Evolutionary conservation across 2,329 filamentous ascomycete genomes (phyloP), one percentile per base, ranked within the genome.

Genomic region (Lecanicillium sp.): DNA sequence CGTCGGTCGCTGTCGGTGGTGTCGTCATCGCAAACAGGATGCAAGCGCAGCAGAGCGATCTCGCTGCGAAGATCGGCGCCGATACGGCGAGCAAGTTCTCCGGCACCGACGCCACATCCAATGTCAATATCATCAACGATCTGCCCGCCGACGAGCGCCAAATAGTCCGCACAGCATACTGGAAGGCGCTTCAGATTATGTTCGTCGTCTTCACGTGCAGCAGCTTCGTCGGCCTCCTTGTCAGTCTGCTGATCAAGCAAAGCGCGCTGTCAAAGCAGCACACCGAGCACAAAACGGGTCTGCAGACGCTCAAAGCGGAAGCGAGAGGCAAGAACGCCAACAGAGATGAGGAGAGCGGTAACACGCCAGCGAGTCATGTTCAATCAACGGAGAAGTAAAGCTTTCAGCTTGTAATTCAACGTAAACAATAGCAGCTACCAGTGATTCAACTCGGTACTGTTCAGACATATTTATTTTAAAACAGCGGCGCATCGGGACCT

Each of bases 1-100:
- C 83, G 17, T 82, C 81, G 0, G 76, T 89, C 44, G 84, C 88
- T 2, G 72, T 90, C 32, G 87, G 87, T 20, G 81, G 84, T n/a
- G 84, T 88, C 38, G 76, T 90, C 30, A 90, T 90, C 67, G 83
- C 88, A 65, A 90, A 90, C 61, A 69, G 76, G 51, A 87, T 89
- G 81, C 67, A 79, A 54, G 70, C 69, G 39, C 76, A 80, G 55
- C 69, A 73, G 23, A 58, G 66, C 4, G 58, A 60, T 8, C 71
- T 86, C 24, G 63, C 67, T 19, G 56, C 65, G 24, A 63, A 74
- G 4, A 70, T 87, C 0, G 76, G 76, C 0, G 65, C 65, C 0
- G 59, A 75, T 3, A 65, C 74, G 1, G 79, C 79, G 1, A 55
- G 62, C 4, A 58, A 69, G 20, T 72, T 87, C 5, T 73, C 77